Evolutionary conservation across 2,329 filamentous ascomycete genomes (phyloP), one percentile per base, ranked within the genome.

Genomic region (Harringtonia aguacate): DNA sequence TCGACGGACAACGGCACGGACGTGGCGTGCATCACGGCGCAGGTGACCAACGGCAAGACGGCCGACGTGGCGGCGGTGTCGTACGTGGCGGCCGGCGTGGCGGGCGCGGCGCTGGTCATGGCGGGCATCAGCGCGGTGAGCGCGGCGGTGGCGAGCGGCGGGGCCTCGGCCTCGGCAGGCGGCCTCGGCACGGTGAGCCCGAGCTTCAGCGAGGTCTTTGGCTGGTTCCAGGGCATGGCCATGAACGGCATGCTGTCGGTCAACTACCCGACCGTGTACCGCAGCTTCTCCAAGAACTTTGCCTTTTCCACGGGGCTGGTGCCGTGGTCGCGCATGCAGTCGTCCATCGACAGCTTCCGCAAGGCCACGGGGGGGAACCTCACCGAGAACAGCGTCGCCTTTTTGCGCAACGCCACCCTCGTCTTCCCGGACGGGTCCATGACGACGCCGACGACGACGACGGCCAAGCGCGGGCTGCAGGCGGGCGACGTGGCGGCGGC

Each of bases 201-300:
- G 22, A 86, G 82, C 43, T 95, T 97, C 59, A 73, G 73, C 36
- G 86, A 95, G 57, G 80, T 94, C 39, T 75, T 95, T 52, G 80
- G 82, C 49, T 94, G 86, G 77, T 95, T 97, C 62, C 89, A 97
- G 64, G 82, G 84, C 40, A 84, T 97, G 72, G 88, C 92, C 24
- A 84, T 92, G 69, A 95, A 92, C 62, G 89, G 92, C 52, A 97
- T 97, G 92, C 73, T 95, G 60, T 94, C 86, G 47, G 89, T 94
- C 55, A 77, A 81, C 55, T 88, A 95, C 53, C 92, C 92, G 4
- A 70, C 78, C 30, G 79, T 97, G 31, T 97, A 97, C 67, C 79
- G 81, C 53, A 90, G 81, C 60, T 98, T 95, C 64, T 70, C 84
- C 49, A 86, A 86, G 66, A 97, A 97, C 66, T 97, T 98, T 61